A percentile compares a stretch with the other conserved stretches of the same genome.
These are phyloP conservation scores for Saccharomycopsis fermentans DNA, from an alignment of 805 yeast genomes.

Conservation along the genomic window DNA sequence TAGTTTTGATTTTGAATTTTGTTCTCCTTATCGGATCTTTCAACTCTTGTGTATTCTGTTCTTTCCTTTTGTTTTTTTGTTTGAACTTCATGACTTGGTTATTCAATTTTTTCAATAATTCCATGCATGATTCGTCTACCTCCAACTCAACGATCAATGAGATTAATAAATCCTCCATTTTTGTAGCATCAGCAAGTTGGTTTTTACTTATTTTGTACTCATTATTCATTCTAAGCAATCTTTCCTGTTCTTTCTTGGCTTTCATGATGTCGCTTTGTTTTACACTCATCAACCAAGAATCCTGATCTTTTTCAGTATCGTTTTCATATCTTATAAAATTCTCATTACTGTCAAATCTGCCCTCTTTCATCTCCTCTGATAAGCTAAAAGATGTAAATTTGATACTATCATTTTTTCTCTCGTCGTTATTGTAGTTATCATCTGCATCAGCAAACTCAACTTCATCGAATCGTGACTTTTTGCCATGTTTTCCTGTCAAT, in stretches of 20 bases:
- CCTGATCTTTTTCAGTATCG: constrained; percentile 29
- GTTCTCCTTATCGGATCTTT: constrained; percentile 18
- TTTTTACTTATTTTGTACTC: constrained; percentile 19
- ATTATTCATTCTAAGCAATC: constrained; percentile 24
- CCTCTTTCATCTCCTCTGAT: constrained; percentile 45
- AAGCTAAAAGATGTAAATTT: constrained; percentile 57
- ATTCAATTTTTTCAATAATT: constrained; percentile 38
- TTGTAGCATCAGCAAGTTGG: constrained; percentile 21
- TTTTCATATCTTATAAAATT: constrained; percentile 39
- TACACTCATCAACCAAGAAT: constrained; percentile 30
- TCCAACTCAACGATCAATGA: constrained; percentile 36
- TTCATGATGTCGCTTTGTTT: constrained; percentile 28
- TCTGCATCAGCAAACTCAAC: background rate
- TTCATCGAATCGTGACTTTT: background rate
- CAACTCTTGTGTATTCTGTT: constrained; percentile 12
- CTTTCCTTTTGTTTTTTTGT: constrained; percentile 15
- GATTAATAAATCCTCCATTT: constrained; percentile 22
- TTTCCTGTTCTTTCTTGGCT: constrained; percentile 29
- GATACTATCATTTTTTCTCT: constrained; percentile 30
- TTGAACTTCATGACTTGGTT: constrained; percentile 19
- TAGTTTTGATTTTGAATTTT: constrained; percentile 25
- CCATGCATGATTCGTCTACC: constrained; percentile 52
- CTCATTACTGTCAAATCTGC: constrained; percentile 51
- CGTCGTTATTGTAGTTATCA: background rate
- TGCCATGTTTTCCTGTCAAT: background rate